Evolutionary conservation across 1,284 basidiomycete genomes (phyloP), one percentile per base, ranked within the genome.

Genomic region (Inonotus obliquus): DNA sequence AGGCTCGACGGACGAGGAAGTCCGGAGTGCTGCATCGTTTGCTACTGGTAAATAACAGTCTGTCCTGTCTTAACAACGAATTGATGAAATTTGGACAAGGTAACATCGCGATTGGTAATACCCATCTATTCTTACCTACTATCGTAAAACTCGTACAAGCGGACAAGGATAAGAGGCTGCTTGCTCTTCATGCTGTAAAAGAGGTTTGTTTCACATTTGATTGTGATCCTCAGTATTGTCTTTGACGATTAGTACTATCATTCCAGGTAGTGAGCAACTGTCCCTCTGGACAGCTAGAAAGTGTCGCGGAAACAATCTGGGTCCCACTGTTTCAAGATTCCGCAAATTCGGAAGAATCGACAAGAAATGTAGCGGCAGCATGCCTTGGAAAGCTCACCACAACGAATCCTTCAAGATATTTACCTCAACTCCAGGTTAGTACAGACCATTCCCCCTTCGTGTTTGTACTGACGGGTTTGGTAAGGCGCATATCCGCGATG

Each of bases 321-420:
- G 81, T 81, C 2, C 94, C 96, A 0, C 81, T 96, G 17, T 96
- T 97, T 72, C 85, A 91, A 69, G 88, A 91, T 71, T 91, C 91
- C 13, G 83, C 89, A 63, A 87, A 84, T 64, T 83, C 91, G 14
- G 94, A 97, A 67, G 96, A 98, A 73, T 92, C 90, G 2, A 91
- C 93, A 2, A 81, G 96, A 60, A 98, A 96, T 71, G 92, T 98
- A 61, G 94, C 94, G 37, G 95, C 96, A 51, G 96, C 97, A 21
- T 99, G 96, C 72, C 82, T 99, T 19, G 97, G 96, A 52, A 96
- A 98, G 73, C 80, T 99, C 47, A 96, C 95, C 0, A 92, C 91
- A 0, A 92, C 92, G 1, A 89, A 96, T 60, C 94, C 96, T 4
- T 83, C 86, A 0, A 86, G 88, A 68, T 98, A 96, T 73, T 78